Evolutionary conservation across 108 stramenopile species (phyloP).

Genomic region (Cyclotella choctawhatcheeana): DNA sequence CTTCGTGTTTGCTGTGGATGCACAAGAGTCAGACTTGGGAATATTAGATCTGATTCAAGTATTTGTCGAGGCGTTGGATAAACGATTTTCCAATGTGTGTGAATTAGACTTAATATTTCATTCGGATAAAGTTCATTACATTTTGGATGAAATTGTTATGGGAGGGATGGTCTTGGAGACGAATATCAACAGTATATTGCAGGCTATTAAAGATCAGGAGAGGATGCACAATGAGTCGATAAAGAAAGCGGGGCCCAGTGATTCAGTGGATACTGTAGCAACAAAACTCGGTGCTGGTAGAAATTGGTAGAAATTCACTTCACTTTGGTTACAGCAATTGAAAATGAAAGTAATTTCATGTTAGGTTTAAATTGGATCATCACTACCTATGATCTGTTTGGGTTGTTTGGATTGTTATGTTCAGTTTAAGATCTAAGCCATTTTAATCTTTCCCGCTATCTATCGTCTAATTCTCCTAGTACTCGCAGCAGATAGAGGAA

Average conservation of each 20-base stretch:
- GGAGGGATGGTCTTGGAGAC: slow-evolving; percentile 99
- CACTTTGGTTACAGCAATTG: too few species aligned
- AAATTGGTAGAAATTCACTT: slow-evolving; percentile 43
- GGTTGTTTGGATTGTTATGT: too few species aligned
- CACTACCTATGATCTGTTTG: too few species aligned
- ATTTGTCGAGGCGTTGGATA: slow-evolving; percentile 99
- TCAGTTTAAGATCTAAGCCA: too few species aligned
- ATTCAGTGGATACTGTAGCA: slow-evolving; percentile 51
- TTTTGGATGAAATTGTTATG: slow-evolving; percentile 98
- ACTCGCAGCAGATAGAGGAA: slow-evolving; percentile 89
- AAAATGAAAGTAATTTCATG: too few species aligned
- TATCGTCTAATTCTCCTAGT: slow-evolving; percentile 69
- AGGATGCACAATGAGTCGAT: slow-evolving; percentile 85
- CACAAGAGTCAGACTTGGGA: slow-evolving; percentile 98
- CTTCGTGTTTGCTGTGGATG: slow-evolving; percentile 98
- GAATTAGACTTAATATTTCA: slow-evolving; percentile 99
- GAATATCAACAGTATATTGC: slow-evolving; percentile 91
- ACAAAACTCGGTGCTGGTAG: slow-evolving; percentile 56
- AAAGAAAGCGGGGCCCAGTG: slow-evolving; percentile 58
- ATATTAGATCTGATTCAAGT: slow-evolving; percentile 99
- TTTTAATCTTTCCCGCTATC: too few species aligned
- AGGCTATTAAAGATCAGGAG: slow-evolving; percentile 94
- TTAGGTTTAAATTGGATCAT: too few species aligned
- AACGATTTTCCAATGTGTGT: slow-evolving; percentile 99
- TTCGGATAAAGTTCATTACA: slow-evolving; percentile 92